Evolutionary conservation across 2,329 filamentous ascomycete genomes (phyloP).

Genomic region (Plenodomus tracheiphilus): DNA sequence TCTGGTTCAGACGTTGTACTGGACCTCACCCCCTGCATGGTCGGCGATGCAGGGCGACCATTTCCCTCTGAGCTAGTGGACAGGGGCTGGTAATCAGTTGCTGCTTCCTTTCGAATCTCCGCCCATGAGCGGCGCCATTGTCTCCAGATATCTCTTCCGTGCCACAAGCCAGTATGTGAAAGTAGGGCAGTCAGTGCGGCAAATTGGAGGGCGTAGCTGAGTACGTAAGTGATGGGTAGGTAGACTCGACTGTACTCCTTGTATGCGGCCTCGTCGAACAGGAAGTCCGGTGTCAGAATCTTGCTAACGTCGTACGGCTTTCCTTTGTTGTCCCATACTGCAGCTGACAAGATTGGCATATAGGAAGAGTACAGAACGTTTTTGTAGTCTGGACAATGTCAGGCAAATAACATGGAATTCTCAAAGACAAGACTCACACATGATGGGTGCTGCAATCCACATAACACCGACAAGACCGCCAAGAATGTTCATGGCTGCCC

Average conservation of each 20-base stretch:
- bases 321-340: conserved; percentile 84
- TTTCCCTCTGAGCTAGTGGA: conserved; percentile 40
- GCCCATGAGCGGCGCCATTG: conserved; percentile 73
- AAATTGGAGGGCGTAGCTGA: conserved; percentile 86
- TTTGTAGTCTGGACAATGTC: conserved; percentile 60
- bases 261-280: conserved; percentile 78
- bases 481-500: conserved; percentile 83
- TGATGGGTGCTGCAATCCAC: conserved; percentile 79
- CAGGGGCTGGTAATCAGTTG: conserved; percentile 40
- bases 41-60: conserved; percentile 23
- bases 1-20: conserved; percentile 43
- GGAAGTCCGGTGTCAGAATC: conserved; percentile 75
- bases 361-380: conserved; percentile 81
- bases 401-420: conserved; percentile 1
- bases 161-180: conserved; percentile 82
- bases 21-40: conserved; percentile 19
- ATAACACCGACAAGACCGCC: conserved; percentile 79
- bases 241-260: conserved; percentile 82
- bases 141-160: conserved; percentile 78
- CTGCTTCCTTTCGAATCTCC: conserved; percentile 55
- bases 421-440: conserved; percentile 53
- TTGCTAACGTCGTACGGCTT: conserved; percentile 78
- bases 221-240: conserved; percentile 81
- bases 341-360: conserved; percentile 82
- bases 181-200: conserved; percentile 78